Evolutionary conservation across 257 asterid genomes (phyloP), one percentile per base, ranked within the genome.

Genomic region (Solanum bulbocastanum): DNA sequence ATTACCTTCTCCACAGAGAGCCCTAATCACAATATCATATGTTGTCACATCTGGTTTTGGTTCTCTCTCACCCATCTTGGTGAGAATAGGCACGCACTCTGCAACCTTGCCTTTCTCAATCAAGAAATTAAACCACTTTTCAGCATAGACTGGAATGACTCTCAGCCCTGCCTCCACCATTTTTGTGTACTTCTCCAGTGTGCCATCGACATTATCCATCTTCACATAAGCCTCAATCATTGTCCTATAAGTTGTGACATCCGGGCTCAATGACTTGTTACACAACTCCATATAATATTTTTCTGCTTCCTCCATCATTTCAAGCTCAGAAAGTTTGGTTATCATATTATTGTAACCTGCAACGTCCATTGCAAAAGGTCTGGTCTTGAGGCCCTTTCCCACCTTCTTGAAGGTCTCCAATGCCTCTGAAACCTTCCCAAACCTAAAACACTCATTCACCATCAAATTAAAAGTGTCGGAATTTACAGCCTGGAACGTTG

Each of bases 31-130:
- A 83, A 94, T 71, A 74, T 94, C 98, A 86, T 93, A 95, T 10
- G 96, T 96, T 22, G 93, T 93, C 66, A 91, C 96, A 91, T 96
- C 98, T 9, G 98, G 95, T 72, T 91, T 94, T n/a, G 98, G 98
- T 83, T 96, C 99, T 88, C 88, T 93, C 72, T 92, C 96, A 62
- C 87, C 92, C 97, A 95, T 95, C 90, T 89, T 94, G 20, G 90
- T 88, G 89, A 96, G 91, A 88, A 96, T 93, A 15, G 95, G 93
- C 20, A 93, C 90, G 86, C 98, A 96, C 85, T 94, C 96, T 15
- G 75, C 83, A 74, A 91, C 92, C 91, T 83, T 93, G 52, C 95
- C 96, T 87, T 94, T 95, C 90, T 92, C 95, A 87, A 96, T 90
- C 90, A 96, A 87, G 92, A 89, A 95, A 30, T 83, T 81, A 71